A percentile compares a stretch with the other conserved stretches of the same genome.
These are phyloP conservation scores for Corynespora cassiicola DNA, from an alignment of 2,329 filamentous ascomycete genomes.

Conservation along the genomic window DNA sequence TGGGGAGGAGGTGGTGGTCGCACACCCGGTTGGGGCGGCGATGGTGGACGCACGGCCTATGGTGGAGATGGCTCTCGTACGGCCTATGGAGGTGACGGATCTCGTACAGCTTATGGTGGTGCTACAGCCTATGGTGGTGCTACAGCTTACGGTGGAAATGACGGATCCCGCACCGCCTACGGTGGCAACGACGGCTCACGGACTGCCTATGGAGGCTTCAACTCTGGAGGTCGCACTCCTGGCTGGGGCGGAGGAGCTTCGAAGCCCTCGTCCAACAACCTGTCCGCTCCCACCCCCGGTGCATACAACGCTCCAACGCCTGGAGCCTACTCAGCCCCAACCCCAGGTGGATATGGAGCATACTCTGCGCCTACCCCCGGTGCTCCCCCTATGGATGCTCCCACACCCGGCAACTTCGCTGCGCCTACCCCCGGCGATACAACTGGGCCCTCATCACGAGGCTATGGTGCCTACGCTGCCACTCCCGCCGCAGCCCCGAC, in stretches of 20 bases:
- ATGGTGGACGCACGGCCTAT: constrained; percentile 43
- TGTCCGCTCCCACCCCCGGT: constrained; percentile 39
- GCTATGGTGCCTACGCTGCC: constrained; percentile 39
- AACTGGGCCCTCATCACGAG: constrained; percentile 21
- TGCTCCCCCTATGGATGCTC: constrained; percentile 44
- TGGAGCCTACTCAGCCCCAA: constrained; percentile 44
- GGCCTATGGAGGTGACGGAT: constrained; percentile 52
- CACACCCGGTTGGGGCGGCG: constrained; percentile 56
- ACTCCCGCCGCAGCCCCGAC: constrained; percentile 62
- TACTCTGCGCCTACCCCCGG: constrained; percentile 47
- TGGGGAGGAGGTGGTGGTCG: constrained; percentile 51
- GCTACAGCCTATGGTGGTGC: constrained; percentile 75
- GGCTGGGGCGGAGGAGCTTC: constrained; percentile 63
- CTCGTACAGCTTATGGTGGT: constrained; percentile 41
- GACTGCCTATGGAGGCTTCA: constrained; percentile 59
- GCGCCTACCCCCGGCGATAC: constrained; percentile 46
- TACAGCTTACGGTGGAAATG: constrained; percentile 42
- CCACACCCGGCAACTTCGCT: constrained; percentile 47
- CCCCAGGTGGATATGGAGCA: constrained; percentile 40
- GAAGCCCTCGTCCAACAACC: constrained; percentile 32
- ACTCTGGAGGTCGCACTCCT: constrained; percentile 56
- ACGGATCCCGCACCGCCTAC: constrained; percentile 40
- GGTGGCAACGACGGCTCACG: constrained; percentile 49
- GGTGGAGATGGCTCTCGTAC: constrained; percentile 45
- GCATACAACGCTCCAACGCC: constrained; percentile 45